Evolutionary conservation across 164 flowering plant genomes (phyloP).

Genomic region (Dillenia turbinata): DNA sequence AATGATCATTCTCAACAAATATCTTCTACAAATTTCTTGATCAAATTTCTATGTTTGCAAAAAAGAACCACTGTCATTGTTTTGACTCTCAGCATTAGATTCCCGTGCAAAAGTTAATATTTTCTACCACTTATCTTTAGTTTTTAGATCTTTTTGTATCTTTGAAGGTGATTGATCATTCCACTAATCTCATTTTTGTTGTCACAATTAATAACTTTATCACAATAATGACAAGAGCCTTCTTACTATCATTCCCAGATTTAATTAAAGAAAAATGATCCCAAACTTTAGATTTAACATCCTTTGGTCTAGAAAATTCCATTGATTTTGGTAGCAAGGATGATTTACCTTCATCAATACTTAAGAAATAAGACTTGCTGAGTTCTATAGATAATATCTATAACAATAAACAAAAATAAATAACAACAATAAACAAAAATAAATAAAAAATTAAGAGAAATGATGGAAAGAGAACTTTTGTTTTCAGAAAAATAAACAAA

Average conservation of each 20-base stretch:
- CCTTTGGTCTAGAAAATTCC: not conserved
- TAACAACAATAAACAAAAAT: too few species aligned
- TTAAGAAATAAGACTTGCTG: too few species aligned
- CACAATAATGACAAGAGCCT: not conserved
- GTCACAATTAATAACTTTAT: not conserved
- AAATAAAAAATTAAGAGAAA: too few species aligned
- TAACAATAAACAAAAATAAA: too few species aligned
- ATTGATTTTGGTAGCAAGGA: too few species aligned
- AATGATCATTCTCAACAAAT: not conserved
- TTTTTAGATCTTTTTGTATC: not conserved
- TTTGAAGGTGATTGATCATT: not conserved
- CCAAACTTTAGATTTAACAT: not conserved
- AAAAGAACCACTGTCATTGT: not conserved
- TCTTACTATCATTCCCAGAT: not conserved
- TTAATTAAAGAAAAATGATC: not conserved
- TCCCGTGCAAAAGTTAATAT: too few species aligned
- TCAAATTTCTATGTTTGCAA: not conserved
- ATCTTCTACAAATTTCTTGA: not conserved
- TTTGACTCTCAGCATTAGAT: too few species aligned
- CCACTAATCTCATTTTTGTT: not conserved
- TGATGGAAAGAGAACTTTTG: too few species aligned
- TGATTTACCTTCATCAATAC: too few species aligned
- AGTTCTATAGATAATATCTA: too few species aligned
- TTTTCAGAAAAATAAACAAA: too few species aligned
- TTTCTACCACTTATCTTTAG: too few species aligned